Conservation (phyloP, 2,329 filamentous ascomycete species). For the Exophiala aquamarina region DNA sequence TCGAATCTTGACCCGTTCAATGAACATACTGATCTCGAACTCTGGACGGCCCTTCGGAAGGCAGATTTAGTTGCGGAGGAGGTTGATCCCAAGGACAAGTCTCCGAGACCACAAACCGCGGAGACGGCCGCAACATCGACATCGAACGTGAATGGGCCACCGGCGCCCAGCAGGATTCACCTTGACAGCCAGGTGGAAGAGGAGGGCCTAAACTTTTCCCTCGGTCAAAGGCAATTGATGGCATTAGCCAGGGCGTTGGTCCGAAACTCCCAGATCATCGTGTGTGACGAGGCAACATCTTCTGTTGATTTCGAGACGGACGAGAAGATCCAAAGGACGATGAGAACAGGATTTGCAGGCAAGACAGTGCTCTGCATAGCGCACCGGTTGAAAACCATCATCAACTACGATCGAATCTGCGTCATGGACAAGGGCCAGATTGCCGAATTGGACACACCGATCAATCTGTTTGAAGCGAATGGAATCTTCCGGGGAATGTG, state of each 20-base stretch:
- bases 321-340: constrained; percentile 88
- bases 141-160: constrained; percentile 22
- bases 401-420: constrained; percentile 91
- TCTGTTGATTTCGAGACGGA: constrained; percentile 96
- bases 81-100: constrained; percentile 46
- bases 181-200: constrained; percentile 87
- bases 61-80: constrained; percentile 49
- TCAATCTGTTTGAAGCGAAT: constrained; percentile 68
- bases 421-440: constrained; percentile 92
- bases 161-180: constrained; percentile 59
- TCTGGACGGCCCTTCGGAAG: constrained; percentile 48
- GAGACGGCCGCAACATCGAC: constrained; percentile 22
- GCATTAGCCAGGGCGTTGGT: constrained; percentile 89
- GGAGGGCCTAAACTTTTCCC: constrained; percentile 92
- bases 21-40: constrained; percentile 45
- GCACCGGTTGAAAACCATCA: constrained; percentile 86
- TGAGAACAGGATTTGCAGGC: constrained; percentile 78
- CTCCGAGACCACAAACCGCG: constrained; percentile 38
- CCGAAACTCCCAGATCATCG: constrained; percentile 82
- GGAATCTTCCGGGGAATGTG: constrained; percentile 91
- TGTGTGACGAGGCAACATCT: constrained; percentile 94
- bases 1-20: constrained; percentile 48
- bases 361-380: constrained; percentile 91
- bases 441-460: constrained; percentile 78
- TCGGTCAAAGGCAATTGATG: constrained; percentile 94